Evolutionary conservation across 768 basidiomycete species (phyloP), one percentile per base, ranked within the genome.

Genomic region (Boletus eberwhitei): DNA sequence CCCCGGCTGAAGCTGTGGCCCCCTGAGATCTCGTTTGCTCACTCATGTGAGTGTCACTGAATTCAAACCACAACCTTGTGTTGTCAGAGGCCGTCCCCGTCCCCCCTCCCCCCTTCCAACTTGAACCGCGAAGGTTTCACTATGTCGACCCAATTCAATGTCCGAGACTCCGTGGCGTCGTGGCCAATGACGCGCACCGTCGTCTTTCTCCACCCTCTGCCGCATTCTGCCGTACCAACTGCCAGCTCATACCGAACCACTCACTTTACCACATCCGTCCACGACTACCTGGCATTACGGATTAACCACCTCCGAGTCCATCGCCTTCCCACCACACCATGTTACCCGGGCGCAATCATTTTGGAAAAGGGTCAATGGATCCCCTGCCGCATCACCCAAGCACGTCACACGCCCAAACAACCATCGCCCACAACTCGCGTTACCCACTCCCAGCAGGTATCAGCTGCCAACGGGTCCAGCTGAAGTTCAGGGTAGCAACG

Each of bases 121-220:
- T 36, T 8, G 45, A 55, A 57, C 67, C 67, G 68, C 67, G 67
- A 68, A 68, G 65, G 65, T 68, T 68, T 57, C 59, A 41, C 50
- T 4, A 4, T 13, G 9, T 41, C 36, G n/a, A 50, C n/a, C 41
- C 35, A 40, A 50, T 64, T 68, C 67, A 68, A 68, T 66, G 64
- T 67, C 65, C 67, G 67, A 62, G 63, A 59, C 67, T 65, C 65
- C 67, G 67, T 68, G 66, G 56, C 66, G 24, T 39, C 43, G 12
- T 47, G 50, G 35, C 22, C 24, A 24, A 26, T 24, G 47, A 36
- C 47, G 22, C 46, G 31, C 31, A 21, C 44, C 45, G 19, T 42
- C 55, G 17, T 48, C 19, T 52, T 52, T 52, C 45, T 36, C 39
- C 49, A 49, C 29, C 38, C 12, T 32, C 39, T 32, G 31, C 49